phyloP scores from a whole-genome alignment of 2,329 filamentous ascomycete species.

The Monosporascus sp. region DNA sequence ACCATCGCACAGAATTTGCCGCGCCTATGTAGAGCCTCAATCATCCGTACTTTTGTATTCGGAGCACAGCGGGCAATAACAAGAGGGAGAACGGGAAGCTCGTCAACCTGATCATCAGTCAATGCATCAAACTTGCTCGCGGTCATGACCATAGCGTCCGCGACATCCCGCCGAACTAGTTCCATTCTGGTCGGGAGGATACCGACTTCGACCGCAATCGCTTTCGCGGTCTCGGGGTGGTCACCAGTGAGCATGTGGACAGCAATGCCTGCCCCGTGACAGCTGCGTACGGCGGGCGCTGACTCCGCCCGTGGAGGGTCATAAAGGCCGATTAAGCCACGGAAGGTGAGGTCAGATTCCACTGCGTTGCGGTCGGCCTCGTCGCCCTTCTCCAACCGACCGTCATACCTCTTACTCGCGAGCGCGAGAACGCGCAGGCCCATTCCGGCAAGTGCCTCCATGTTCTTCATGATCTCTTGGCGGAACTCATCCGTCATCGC shows the following conservation, averaged over 20 bases:
- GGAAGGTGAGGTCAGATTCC: conserved; percentile 57
- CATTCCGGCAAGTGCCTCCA: conserved; percentile 54
- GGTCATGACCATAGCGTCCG: conserved; percentile 57
- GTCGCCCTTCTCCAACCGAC: conserved; percentile 37
- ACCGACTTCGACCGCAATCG: conserved; percentile 57
- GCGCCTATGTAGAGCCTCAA: conserved; percentile 63
- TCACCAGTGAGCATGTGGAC: conserved; percentile 67
- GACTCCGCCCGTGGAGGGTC: conserved; percentile 67
- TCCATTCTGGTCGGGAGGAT: conserved; percentile 57
- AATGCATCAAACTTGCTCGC: conserved; percentile 59
- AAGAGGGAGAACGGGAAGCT: conserved; percentile 58
- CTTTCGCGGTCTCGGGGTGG: conserved; percentile 56
- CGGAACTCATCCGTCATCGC: conserved; percentile 42
- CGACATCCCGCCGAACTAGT: conserved; percentile 44
- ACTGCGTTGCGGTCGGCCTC: conserved; percentile 47
- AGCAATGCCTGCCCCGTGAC: conserved; percentile 56
- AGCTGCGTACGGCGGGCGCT: conserved; percentile 51
- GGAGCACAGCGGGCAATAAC: conserved; percentile 67
- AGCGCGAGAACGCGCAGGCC: conserved; percentile 61
- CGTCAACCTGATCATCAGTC: conserved; percentile 57
- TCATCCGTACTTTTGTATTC: conserved; percentile 68
- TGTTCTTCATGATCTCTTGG: conserved; percentile 51
- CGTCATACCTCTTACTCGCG: conserved; percentile 41
- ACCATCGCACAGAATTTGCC: conserved; percentile 62
- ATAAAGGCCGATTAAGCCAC: conserved; percentile 64